These are phyloP conservation scores for Komagataella phaffii DNA, from an alignment of 805 yeast species.

Conservation along the genomic window DNA sequence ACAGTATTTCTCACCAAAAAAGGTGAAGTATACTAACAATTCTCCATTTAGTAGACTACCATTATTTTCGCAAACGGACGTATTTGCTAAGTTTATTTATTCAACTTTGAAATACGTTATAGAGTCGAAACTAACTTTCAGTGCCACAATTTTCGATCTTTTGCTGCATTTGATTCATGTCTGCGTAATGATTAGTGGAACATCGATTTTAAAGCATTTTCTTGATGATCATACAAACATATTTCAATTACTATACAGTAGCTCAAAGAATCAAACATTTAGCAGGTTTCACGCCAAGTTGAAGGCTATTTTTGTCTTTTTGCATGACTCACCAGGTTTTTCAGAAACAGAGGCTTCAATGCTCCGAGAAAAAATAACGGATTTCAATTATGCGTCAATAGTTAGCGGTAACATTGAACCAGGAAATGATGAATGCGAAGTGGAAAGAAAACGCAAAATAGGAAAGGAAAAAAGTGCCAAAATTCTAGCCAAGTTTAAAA, in stretches of 20 bases:
- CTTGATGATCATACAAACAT: background rate
- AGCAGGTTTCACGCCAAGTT: constrained; percentile 36
- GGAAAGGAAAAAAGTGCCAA: constrained; percentile 63
- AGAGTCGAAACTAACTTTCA: background rate
- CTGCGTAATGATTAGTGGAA: constrained; percentile 13
- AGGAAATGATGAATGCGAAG: constrained; percentile 21
- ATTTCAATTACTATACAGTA: constrained; percentile 21
- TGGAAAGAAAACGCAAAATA: constrained; percentile 45
- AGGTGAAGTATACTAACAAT: background rate
- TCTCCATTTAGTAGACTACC: background rate
- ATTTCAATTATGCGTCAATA: constrained; percentile 5
- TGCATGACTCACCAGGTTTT: constrained; percentile 12
- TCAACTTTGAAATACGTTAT: background rate
- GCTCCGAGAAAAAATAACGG: background rate
- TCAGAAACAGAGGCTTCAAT: background rate
- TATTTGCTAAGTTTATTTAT: background rate
- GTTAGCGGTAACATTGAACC: constrained; percentile 7
- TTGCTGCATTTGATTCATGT: constrained; percentile 59
- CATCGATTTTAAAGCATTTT: background rate
- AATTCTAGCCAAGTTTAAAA: constrained; percentile 65
- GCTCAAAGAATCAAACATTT: constrained; percentile 24
- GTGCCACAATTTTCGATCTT: constrained; percentile 11
- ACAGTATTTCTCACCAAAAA: constrained; percentile 43
- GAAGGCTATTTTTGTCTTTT: constrained; percentile 27
- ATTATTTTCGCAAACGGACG: background rate